Conservation (phyloP, 2,329 filamentous ascomycete genomes). For the Cordyceps fumosorosea region DNA sequence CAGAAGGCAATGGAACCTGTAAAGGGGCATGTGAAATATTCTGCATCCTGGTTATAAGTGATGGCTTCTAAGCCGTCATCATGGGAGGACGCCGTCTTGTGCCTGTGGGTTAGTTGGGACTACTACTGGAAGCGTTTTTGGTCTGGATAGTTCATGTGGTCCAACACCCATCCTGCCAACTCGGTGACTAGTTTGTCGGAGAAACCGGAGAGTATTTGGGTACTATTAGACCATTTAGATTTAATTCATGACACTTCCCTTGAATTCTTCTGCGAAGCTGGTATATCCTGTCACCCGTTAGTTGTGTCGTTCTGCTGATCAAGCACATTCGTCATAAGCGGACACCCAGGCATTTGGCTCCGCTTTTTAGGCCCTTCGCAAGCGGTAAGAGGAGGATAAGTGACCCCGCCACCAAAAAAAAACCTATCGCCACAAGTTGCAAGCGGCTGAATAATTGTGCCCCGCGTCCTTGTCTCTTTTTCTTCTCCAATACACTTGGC, state of each 20-base stretch:
- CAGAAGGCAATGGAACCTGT: not conserved
- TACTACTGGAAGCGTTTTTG: too few species aligned
- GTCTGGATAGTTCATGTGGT: too few species aligned
- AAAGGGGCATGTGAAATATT: not conserved
- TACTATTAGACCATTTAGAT: too few species aligned
- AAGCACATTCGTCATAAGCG: not conserved
- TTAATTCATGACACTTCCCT: not conserved
- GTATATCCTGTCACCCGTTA: not conserved
- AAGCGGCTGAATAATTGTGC: constrained; percentile 17
- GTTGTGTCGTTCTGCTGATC: not conserved
- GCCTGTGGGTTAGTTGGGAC: not conserved
- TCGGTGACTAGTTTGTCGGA: too few species aligned
- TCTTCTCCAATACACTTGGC: not conserved
- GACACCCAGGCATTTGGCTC: not conserved
- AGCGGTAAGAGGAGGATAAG: constrained; percentile 5
- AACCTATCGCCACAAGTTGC: constrained; percentile 17
- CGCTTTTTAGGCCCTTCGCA: not conserved
- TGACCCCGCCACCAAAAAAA: constrained; percentile 21
- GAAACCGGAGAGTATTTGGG: too few species aligned
- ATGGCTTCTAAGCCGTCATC: not conserved
- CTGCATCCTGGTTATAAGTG: not conserved
- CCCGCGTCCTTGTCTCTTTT: constrained; percentile 4
- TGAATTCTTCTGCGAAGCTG: not conserved
- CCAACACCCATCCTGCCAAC: not conserved
- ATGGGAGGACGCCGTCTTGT: too few species aligned